Base-by-base conservation (phyloP, 2,329 filamentous ascomycete species). In the Colletotrichum eremochloae region DNA sequence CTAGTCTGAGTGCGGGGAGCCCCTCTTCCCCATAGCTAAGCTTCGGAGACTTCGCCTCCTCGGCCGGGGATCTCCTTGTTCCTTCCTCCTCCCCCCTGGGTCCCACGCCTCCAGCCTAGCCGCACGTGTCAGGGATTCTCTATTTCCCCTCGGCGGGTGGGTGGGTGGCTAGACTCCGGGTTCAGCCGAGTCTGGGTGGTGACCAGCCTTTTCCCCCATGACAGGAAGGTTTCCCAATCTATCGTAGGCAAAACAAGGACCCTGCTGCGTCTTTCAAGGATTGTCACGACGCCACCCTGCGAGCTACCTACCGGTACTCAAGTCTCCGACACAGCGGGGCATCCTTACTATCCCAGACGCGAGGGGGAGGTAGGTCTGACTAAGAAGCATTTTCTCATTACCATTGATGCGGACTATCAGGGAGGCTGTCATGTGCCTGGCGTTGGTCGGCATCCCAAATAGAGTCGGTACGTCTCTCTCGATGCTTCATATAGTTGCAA, bases 41-140 rank as follows among this genome's bases (percentile, higher is more conserved):
- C 52, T 56, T 56, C 50, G 50, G 62, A 24, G 18, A 24, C 24
- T 46, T 64, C 40, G 62, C 62, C 36, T 24, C 40, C 6, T 15
- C 2, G 18, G 24, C 29, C 29, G 42, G 50, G 62, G 52, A 24
- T 44, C 20, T 46, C 62, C 62, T 56, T 56, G 62, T 48, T 11
- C 5, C 12, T 2, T 6, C 15, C 5, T 2, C 1, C 24, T 29
- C 12, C 18, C 6, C 4, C 7, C 38, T 24, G 24, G 24, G 24
- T 24, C 24, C 24, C 24, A 24, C 24, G 24, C 24, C 24, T 24
- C 24, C 24, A 53, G 48, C 38, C 38, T 33, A 53, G 48, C 61
- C n/a, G 61, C n/a, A 53, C 18, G 40, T 31, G 24, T 18, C 36
- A 53, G 61, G 61, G 40, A 40, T 40, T 40, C 6, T 40, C 9